phyloP scores from a whole-genome alignment of 2,329 filamentous ascomycete species.

The Talaromyces verruculosus region DNA sequence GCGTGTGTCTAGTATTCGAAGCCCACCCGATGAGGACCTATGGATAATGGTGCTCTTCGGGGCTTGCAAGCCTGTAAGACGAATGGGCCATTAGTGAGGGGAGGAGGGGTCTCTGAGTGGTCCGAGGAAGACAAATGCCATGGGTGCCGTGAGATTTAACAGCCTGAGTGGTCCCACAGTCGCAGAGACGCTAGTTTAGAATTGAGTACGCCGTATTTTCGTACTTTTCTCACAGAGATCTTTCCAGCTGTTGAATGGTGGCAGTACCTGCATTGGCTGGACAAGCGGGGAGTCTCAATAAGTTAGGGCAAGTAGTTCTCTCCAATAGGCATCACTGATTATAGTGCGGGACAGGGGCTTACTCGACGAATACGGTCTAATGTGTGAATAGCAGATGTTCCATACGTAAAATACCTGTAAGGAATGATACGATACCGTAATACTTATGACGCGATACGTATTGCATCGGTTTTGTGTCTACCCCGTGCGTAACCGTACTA shows the following conservation, averaged over 20 bases:
- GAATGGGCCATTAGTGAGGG: constrained; percentile 1
- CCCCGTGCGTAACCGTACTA: neutral
- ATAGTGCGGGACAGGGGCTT: constrained; percentile 5
- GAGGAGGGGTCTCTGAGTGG: constrained; percentile 11
- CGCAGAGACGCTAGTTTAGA: neutral
- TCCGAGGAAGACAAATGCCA: constrained; percentile 1
- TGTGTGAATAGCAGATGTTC: neutral
- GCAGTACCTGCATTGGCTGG: constrained; percentile 17
- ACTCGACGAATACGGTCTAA: neutral
- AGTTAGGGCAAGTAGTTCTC: neutral
- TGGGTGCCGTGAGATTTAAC: neutral
- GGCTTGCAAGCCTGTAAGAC: neutral
- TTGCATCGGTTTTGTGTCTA: neutral
- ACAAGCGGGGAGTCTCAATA: constrained; percentile 5
- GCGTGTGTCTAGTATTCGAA: neutral
- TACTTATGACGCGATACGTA: neutral
- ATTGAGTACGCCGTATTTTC: neutral
- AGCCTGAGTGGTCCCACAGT: constrained; percentile 4
- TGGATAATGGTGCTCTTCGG: neutral
- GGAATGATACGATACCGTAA: neutral
- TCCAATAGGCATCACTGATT: constrained; percentile 3
- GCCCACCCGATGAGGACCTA: neutral
- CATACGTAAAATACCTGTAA: neutral
- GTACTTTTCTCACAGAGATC: neutral
- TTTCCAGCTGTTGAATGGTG: constrained; percentile 10